Evolutionary conservation across 2,329 filamentous ascomycete genomes (phyloP).

Genomic region (Aspergillus flavus): DNA sequence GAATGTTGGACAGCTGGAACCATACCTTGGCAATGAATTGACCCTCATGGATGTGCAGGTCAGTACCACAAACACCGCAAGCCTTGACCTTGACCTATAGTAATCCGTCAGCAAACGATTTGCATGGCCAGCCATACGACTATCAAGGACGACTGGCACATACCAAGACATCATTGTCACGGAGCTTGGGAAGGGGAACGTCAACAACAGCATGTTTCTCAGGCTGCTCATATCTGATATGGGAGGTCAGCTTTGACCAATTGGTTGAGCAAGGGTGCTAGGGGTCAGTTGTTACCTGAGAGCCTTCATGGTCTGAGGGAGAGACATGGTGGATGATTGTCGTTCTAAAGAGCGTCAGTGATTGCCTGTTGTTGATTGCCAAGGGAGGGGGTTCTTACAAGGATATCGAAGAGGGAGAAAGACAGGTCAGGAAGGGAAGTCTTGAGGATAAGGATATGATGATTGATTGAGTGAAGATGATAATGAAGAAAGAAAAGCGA

Average conservation of each 20-base stretch:
- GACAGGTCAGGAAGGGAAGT: neutral
- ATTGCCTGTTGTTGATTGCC: neutral
- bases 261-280: conserved; percentile 3
- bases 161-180: conserved; percentile 62
- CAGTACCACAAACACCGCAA: conserved; percentile 64
- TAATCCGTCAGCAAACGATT: neutral
- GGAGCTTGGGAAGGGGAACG: conserved; percentile 63
- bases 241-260: neutral
- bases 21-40: conserved; percentile 63
- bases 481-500: conserved; percentile 5
- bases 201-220: conserved; percentile 63
- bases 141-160: conserved; percentile 8
- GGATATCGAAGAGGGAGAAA: neutral
- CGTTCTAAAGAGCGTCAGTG: neutral
- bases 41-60: conserved; percentile 61
- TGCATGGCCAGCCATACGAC: neutral
- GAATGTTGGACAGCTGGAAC: neutral
- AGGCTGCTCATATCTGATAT: conserved; percentile 61
- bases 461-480: conserved; percentile 1
- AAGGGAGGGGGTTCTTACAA: neutral
- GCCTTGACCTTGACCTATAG: conserved; percentile 66
- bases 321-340: conserved; percentile 36
- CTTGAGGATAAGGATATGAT: conserved; percentile 1
- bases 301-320: conserved; percentile 63
- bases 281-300: conserved; percentile 51